These are phyloP conservation scores for Corymbia citriodora DNA, from an alignment of 441 rosid species.

Conservation along the genomic window DNA sequence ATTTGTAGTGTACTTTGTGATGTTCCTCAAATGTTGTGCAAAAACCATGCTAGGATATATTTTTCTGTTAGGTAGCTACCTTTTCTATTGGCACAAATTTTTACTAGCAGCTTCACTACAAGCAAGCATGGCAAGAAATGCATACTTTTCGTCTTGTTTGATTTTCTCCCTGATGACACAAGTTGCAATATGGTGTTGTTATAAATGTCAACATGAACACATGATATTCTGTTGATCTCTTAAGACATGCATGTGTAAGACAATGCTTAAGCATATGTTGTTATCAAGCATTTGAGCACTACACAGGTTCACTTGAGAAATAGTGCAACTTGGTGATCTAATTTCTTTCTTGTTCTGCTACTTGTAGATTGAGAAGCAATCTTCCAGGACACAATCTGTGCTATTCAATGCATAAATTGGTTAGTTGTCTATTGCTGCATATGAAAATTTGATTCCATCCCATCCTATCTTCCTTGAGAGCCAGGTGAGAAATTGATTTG, in stretches of 20 bases:
- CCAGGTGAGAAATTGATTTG: not conserved
- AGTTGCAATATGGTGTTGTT: not conserved
- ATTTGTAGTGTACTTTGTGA: not conserved
- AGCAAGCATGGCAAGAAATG: not conserved
- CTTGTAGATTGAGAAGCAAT: not conserved
- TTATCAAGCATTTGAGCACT: not conserved
- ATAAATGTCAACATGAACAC: not conserved
- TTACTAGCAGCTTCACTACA: not conserved
- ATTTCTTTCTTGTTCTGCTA: not conserved
- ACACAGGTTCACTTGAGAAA: not conserved
- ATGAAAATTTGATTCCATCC: not conserved
- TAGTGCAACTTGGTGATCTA: not conserved
- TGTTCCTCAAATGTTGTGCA: not conserved
- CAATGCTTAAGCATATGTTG: not conserved
- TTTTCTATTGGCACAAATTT: not conserved
- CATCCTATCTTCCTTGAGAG: not conserved
- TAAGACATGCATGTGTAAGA: not conserved
- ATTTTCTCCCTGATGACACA: not conserved
- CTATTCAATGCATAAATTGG: not conserved
- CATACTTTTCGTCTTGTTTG: not conserved
- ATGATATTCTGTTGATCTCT: not conserved
- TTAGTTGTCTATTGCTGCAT: not conserved
- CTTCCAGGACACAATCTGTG: not conserved
- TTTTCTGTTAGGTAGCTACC: not conserved
- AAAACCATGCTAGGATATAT: too few species aligned